Conservation (phyloP, 176 grass and related monocot genomes). For the Raddia distichophylla region DNA sequence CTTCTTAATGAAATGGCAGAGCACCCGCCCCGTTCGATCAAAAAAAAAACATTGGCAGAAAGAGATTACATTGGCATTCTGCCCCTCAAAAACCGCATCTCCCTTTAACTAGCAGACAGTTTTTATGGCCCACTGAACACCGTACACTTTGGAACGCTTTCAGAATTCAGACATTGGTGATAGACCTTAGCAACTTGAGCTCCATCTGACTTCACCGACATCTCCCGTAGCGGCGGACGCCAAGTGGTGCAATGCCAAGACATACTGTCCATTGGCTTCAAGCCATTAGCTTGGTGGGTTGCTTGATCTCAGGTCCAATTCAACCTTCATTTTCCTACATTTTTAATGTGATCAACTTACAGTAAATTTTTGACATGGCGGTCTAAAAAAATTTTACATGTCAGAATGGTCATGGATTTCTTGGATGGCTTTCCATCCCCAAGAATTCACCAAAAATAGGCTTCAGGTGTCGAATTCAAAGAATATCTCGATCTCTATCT, state of each 20-base stretch:
- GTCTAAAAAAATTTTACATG: too few relatives aligned
- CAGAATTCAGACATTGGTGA: not conserved
- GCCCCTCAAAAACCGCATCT: not conserved
- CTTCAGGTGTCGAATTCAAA: too few relatives aligned
- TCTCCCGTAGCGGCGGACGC: too few relatives aligned
- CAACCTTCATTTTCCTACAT: not conserved
- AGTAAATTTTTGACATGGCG: too few relatives aligned
- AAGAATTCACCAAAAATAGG: too few relatives aligned
- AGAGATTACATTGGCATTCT: not conserved
- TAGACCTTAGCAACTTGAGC: not conserved
- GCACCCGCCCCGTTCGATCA: too few relatives aligned
- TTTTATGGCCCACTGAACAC: not conserved
- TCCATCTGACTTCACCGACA: too few relatives aligned
- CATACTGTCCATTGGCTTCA: not conserved
- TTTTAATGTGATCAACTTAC: not conserved
- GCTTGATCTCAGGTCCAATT: not conserved
- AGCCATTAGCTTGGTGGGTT: not conserved
- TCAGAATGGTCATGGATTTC: too few relatives aligned
- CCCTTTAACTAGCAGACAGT: not conserved
- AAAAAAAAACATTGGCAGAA: conserved; percentile 15
- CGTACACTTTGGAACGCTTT: not conserved
- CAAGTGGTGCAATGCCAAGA: too few relatives aligned
- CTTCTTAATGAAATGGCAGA: too few relatives aligned
- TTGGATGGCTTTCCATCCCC: too few relatives aligned
- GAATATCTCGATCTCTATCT: too few relatives aligned